Percentiles rank a stretch among this genome's conserved stretches.
phyloP scores from a whole-genome alignment of 148 eudicot species.

The Linanthus parryae region DNA sequence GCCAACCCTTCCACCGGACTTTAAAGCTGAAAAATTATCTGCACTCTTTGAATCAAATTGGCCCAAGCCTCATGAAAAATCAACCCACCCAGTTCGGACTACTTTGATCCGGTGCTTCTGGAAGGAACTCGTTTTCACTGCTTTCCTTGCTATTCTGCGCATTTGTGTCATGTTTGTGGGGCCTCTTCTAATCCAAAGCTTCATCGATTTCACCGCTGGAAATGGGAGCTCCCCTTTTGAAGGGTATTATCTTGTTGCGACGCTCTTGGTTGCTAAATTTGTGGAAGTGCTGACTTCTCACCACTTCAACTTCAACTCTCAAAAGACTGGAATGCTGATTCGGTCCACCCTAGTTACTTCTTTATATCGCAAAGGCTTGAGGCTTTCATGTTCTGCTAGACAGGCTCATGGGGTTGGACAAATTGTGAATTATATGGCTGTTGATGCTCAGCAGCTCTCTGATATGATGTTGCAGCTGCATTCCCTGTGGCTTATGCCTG shows the following conservation, averaged over 20 bases:
- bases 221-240: conserved; percentile 52
- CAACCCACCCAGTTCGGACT: conserved; percentile 62
- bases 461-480: conserved; percentile 97
- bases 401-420: conserved; percentile 91
- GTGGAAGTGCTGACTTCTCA: conserved; percentile 70
- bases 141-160: conserved; percentile 64
- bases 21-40: conserved; percentile 65
- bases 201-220: conserved; percentile 72
- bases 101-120: conserved; percentile 78
- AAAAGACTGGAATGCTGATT: conserved; percentile 84
- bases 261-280: conserved; percentile 57
- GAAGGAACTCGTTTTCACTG: conserved; percentile 67
- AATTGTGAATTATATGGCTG: conserved; percentile 94
- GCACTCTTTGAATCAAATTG: conserved; percentile 60
- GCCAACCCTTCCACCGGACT: conserved; percentile 70
- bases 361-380: conserved; percentile 75
- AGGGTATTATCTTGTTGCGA: conserved; percentile 72
- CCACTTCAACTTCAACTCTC: conserved; percentile 81
- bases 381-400: conserved; percentile 71
- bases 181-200: conserved; percentile 61
- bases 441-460: conserved; percentile 92
- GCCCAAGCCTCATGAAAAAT: conserved; percentile 68
- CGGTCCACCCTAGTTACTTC: conserved; percentile 73
- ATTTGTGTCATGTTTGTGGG: conserved; percentile 83
- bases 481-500: conserved; percentile 83